Conservation (phyloP, 768 basidiomycete genomes). For the Lentinula guzmanii region DNA sequence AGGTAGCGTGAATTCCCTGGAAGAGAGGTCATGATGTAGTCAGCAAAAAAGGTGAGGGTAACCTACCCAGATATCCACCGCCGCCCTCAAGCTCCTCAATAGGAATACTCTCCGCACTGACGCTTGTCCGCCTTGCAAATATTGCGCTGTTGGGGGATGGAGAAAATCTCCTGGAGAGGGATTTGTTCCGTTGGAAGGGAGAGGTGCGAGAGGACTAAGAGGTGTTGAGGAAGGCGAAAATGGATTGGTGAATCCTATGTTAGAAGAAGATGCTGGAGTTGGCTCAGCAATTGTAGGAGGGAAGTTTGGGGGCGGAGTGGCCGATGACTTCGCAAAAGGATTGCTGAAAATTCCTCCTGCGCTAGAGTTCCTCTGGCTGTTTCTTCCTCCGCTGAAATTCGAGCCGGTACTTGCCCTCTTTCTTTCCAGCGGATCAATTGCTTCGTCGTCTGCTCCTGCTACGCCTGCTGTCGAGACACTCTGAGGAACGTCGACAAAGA, state of each 20-base stretch:
- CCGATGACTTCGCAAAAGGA: constrained; percentile 58
- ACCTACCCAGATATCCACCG: not conserved
- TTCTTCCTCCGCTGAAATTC: not conserved
- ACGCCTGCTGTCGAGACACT: constrained; percentile 78
- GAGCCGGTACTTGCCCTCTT: not conserved
- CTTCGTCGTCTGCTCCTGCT: not conserved
- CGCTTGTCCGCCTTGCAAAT: constrained; percentile 87
- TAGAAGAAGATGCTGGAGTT: constrained; percentile 51
- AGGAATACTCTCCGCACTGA: constrained; percentile 94
- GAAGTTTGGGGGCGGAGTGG: constrained; percentile 54
- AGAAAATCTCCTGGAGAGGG: constrained; percentile 55
- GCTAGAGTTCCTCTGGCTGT: not conserved
- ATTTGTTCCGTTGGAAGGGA: constrained; percentile 9
- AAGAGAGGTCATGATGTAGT: not conserved
- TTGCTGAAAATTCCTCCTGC: not conserved
- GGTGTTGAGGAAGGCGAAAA: constrained; percentile 43
- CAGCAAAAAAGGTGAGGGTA: not conserved
- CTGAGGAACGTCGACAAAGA: constrained; percentile 46
- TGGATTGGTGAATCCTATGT: constrained; percentile 53
- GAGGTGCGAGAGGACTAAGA: constrained; percentile 18
- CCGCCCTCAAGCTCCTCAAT: constrained; percentile 50
- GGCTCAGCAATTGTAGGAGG: constrained; percentile 49
- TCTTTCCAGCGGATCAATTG: not conserved
- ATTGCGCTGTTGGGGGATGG: constrained; percentile 73
- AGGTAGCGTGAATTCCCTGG: constrained; percentile 37